Conservation (phyloP, 176 grass and related monocot species). For the Paspalum vaginatum region DNA sequence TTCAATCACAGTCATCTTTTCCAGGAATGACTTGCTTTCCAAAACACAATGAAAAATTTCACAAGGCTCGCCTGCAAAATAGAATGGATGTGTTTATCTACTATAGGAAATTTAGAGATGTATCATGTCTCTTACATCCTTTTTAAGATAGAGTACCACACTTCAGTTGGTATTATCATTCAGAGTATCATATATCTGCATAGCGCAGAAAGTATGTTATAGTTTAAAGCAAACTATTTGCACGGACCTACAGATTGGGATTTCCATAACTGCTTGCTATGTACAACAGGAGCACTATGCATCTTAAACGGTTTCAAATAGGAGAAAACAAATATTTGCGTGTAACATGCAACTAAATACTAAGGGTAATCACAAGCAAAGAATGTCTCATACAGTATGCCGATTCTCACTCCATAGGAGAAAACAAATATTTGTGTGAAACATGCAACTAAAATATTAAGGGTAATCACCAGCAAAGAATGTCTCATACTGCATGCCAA, state of each 20-base stretch:
- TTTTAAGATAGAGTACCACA: slow-evolving; percentile 4
- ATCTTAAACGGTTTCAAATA: slow-evolving; percentile 8
- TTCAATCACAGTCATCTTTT: slow-evolving; percentile 91
- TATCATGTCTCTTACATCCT: slow-evolving; percentile 11
- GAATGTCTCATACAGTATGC: slow-evolving; percentile 92
- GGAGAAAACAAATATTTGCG: slow-evolving; percentile 3
- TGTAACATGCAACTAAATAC: slow-evolving; percentile 27
- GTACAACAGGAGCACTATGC: neutral
- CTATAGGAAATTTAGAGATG: slow-evolving; percentile 3
- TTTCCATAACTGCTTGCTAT: slow-evolving; percentile 13
- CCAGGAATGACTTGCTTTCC: slow-evolving; percentile 98
- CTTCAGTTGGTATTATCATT: slow-evolving; percentile 11
- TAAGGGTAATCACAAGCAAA: slow-evolving; percentile 73
- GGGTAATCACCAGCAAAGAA: slow-evolving; percentile 78
- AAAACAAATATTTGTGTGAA: neutral
- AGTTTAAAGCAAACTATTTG: slow-evolving; percentile 14
- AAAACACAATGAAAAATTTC: slow-evolving; percentile 94
- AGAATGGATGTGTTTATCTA: slow-evolving; percentile 27
- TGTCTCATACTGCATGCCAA: slow-evolving; percentile 96
- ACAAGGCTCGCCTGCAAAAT: slow-evolving; percentile 85
- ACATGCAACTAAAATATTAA: slow-evolving; percentile 36
- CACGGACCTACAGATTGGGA: neutral
- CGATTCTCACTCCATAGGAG: slow-evolving; percentile 72
- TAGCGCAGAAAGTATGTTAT: neutral
- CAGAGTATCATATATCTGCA: slow-evolving; percentile 13